Base-by-base conservation (phyloP, 768 basidiomycete genomes). In the Lepiota brunneoincarnata region DNA sequence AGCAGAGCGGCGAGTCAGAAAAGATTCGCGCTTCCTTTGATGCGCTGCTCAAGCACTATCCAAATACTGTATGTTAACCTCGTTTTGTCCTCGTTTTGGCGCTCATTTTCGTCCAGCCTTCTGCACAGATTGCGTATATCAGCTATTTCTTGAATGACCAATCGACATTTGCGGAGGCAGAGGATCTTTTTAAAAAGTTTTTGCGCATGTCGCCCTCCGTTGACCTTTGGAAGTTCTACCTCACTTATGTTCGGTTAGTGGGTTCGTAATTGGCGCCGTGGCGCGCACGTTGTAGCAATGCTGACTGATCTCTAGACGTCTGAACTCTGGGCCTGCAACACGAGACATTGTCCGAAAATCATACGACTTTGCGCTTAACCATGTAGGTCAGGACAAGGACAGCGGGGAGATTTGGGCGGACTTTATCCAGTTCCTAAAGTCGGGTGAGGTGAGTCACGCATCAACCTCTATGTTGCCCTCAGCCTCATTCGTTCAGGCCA, bases 371-470 rank as follows among this genome's bases (percentile, higher is more conserved):
- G 94, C 94, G 0, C 76, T 98, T 49, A 85, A 83, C 61, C 77
- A 93, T 58, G 84, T 97, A 42, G 94, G 94, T 15, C 87, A 90
- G 66, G 96, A 98, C 70, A 89, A 91, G 62, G 91, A 95, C 57
- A 89, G 91, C 51, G 91, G 89, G 7, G 85, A 89, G 51, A 92
- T 99, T 35, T 98, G 96, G 95, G 80, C 75, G 54, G 95, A 98
- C 62, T 98, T 95, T 63, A 89, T 98, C 64, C 83, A 88, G 55
- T 98, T 97, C 67, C 69, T 99, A 47, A 85, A 82, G 59, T 79
- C 84, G 14, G 87, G 84, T 38, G 89, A 89, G 74, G 91, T 90
- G 61, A 64, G 85, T 61, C 31, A 31, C 18, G 28, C 26, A 35
- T 15, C 41, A 28, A 18, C 36, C 7, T 24, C 20, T 11, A 4